Evolutionary conservation across 2,329 filamentous ascomycete genomes (phyloP), one percentile per base, ranked within the genome.

Genomic region (Cyphellophora europaea): DNA sequence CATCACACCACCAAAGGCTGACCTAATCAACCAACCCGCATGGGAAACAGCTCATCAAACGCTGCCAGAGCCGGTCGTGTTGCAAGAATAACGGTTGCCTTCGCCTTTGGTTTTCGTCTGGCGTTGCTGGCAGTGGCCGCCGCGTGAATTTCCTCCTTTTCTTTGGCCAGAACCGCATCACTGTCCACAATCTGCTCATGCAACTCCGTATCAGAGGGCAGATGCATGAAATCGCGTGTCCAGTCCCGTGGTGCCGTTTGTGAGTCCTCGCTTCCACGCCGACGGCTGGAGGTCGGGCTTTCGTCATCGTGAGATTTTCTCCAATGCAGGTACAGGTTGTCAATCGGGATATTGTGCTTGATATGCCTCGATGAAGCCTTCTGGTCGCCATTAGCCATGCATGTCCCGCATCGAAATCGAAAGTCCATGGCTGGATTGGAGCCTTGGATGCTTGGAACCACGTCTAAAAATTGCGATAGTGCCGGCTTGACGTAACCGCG

Each of bases 151-250:
- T 35, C 40, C 14, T 41, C 33, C 32, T 48, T 43, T 27, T 46
- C 32, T 19, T 30, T 13, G 10, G 33, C 32, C 12, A 49, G 36
- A 17, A 38, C 38, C 16, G 32, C 30, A 35, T 49, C 48, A 12
- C 33, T 29, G 10, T 32, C 17, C 2, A 13, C 27, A 19, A 52
- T 41, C 15, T 35, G 34, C 28, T 40, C 37, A 27, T 27, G 12
- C 6, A 53, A 28, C 19, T 49, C 37, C 27, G 19, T 37, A 21
- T 49, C 46, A 6, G 38, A 36, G 4, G 49, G 49, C 11, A 51
- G 37, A 5, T 39, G 27, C 30, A 50, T 38, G 16, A 51, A 28
- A 11, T 34, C 36, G 19, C 36, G 18, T 13, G 18, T 32, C 40
- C 45, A 45, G 19, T 27, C 16, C 11, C 34, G 8, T 8, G 8